Conservation (phyloP, 108 stramenopile genomes). For the Parietichytrium sp. region DNA sequence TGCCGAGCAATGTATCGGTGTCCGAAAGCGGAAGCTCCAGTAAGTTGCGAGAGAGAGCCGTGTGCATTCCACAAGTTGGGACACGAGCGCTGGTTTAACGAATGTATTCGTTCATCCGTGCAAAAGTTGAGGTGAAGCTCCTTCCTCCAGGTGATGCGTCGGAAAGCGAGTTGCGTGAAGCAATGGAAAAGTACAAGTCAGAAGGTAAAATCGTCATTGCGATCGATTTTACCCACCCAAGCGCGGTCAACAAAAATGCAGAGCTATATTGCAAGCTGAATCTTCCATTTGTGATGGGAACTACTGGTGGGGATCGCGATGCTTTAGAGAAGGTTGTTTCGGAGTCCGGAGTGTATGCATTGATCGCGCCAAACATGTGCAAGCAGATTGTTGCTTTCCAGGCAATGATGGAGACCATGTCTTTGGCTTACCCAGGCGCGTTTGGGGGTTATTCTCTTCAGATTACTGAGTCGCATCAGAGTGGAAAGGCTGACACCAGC, state of each 20-base stretch:
- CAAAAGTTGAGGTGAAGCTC: slow-evolving; percentile 66
- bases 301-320: slow-evolving; percentile 87
- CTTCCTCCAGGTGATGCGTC: slow-evolving; percentile 36
- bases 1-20: slow-evolving; percentile 66
- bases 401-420: slow-evolving; percentile 83
- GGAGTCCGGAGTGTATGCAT: slow-evolving; percentile 74
- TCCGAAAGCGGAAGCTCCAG: slow-evolving; percentile 51
- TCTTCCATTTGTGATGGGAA: slow-evolving; percentile 91
- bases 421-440: slow-evolving; percentile 79
- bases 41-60: too few species aligned
- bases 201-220: slow-evolving; percentile 71
- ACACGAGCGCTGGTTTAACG: too few species aligned
- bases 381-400: slow-evolving; percentile 99
- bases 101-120: slow-evolving; percentile 74
- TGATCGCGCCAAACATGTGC: slow-evolving; percentile 99
- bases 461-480: slow-evolving; percentile 90
- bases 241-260: slow-evolving; percentile 89
- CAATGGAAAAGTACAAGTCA: slow-evolving; percentile 55
- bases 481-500: slow-evolving; percentile 92
- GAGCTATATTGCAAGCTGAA: slow-evolving; percentile 75
- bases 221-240: slow-evolving; percentile 95
- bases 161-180: slow-evolving; percentile 47
- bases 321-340: slow-evolving; percentile 56
- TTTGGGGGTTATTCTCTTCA: slow-evolving; percentile 87
- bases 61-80: too few species aligned